phyloP scores from a whole-genome alignment of 352 stramenopile species.

The Phytophthora hybrid region DNA sequence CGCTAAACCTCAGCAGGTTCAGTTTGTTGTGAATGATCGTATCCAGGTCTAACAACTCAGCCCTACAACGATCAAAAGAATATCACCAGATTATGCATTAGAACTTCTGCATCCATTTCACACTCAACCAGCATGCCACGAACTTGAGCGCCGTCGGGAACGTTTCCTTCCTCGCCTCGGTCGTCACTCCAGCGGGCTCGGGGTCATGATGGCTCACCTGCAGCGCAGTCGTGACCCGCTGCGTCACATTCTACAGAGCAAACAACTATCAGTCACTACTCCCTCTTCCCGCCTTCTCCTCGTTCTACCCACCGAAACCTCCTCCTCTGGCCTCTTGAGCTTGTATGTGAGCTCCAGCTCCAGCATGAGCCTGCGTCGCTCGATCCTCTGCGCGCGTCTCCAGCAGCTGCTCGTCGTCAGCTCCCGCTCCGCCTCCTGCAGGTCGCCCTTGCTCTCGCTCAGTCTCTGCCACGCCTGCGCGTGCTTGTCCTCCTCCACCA shows the following conservation, averaged over 20 bases:
- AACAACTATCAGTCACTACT: conserved; percentile 7
- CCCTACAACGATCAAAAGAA: conserved; percentile 6
- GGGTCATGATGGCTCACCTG: conserved; percentile 33
- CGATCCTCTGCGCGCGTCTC: conserved; percentile 44
- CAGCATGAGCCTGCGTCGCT: conserved; percentile 45
- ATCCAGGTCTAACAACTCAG: conserved; percentile 31
- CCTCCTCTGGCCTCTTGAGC: conserved; percentile 35
- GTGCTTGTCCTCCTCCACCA: conserved; percentile 34
- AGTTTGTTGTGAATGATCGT: conserved; percentile 31
- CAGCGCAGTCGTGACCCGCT: conserved; percentile 34
- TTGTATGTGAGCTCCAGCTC: conserved; percentile 52
- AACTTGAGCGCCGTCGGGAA: conserved; percentile 30
- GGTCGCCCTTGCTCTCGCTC: conserved; percentile 12
- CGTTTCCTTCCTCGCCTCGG: conserved; percentile 32
- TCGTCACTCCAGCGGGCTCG: conserved; percentile 29
- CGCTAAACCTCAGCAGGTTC: conserved; percentile 15
- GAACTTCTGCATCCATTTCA: neutral
- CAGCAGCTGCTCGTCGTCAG: conserved; percentile 30
- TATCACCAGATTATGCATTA: neutral
- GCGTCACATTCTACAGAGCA: conserved; percentile 31
- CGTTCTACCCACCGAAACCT: conserved; percentile 24
- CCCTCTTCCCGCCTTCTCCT: neutral
- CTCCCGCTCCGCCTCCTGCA: conserved; percentile 34
- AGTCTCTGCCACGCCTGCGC: conserved; percentile 33
- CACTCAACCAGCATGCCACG: neutral